Evolutionary conservation across 306 rosid species (phyloP).

Genomic region (Cucurbita argyrosperma): DNA sequence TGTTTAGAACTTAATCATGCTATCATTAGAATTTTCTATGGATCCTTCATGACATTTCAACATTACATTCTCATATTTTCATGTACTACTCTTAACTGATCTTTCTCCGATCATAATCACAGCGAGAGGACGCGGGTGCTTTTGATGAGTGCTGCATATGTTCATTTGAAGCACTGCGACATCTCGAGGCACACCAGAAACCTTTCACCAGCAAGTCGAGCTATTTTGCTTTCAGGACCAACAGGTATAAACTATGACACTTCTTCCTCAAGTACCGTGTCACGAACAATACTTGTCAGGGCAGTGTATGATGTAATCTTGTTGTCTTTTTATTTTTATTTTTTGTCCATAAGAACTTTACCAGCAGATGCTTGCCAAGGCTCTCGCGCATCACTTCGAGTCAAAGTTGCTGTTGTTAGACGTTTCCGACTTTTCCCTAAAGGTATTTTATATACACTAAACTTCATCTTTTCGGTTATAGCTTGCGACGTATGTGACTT

Average conservation of each 20-base stretch:
- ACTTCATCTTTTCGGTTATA: background rate
- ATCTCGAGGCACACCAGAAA: constrained; percentile 70
- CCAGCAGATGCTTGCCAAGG: constrained; percentile 81
- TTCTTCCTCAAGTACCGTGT: background rate
- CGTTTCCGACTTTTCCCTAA: constrained; percentile 54
- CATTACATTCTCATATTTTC: background rate
- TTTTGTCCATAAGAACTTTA: constrained; percentile 35
- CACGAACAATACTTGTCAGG: background rate
- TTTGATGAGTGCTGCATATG: constrained; percentile 62
- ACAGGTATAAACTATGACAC: constrained; percentile 31
- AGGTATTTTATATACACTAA: constrained; percentile 27
- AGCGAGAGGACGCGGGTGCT: constrained; percentile 55
- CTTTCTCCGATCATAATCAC: constrained; percentile 10
- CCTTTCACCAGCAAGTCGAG: constrained; percentile 78
- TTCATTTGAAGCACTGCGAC: constrained; percentile 57
- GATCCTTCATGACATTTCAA: background rate
- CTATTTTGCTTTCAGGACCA: constrained; percentile 85
- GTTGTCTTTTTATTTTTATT: background rate
- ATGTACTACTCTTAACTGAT: background rate
- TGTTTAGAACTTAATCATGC: background rate
- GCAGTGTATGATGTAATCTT: background rate
- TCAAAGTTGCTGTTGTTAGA: constrained; percentile 73
- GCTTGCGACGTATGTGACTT: constrained; percentile 12
- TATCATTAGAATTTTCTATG: background rate
- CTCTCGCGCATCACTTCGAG: constrained; percentile 63